phyloP scores from a whole-genome alignment of 495 filamentous ascomycete genomes.

The Parmelia sp. region DNA sequence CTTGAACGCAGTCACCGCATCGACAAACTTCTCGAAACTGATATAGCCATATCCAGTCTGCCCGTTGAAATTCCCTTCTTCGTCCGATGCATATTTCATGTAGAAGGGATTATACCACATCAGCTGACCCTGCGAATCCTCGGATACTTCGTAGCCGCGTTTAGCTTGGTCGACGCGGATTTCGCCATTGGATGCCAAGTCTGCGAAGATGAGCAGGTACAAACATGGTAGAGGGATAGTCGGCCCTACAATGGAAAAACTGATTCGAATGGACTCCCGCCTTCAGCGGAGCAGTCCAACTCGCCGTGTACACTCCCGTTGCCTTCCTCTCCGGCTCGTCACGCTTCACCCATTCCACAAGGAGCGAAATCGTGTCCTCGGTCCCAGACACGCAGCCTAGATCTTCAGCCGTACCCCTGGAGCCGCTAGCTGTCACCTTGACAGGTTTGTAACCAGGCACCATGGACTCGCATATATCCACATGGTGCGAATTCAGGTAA shows the following conservation, averaged over 20 bases:
- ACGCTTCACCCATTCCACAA: constrained; percentile 81
- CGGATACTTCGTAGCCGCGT: constrained; percentile 89
- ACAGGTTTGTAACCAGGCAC: constrained; percentile 72
- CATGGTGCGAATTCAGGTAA: constrained; percentile 89
- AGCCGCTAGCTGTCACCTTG: constrained; percentile 70
- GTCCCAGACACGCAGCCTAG: constrained; percentile 74
- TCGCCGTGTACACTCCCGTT: constrained; percentile 89
- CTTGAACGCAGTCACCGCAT: constrained; percentile 74
- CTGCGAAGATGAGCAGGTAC: constrained; percentile 26
- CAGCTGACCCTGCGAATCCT: constrained; percentile 62
- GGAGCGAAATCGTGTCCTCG: constrained; percentile 86
- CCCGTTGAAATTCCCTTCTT: constrained; percentile 88
- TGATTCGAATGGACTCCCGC: constrained; percentile 92
- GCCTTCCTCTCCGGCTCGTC: constrained; percentile 59
- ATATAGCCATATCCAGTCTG: constrained; percentile 92
- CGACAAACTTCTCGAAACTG: constrained; percentile 92
- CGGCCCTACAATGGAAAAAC: constrained; percentile 74
- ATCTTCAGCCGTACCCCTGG: constrained; percentile 60
- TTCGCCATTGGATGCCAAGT: constrained; percentile 76
- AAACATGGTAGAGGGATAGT: not conserved
- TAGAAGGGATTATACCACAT: constrained; percentile 94
- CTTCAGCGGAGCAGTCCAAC: constrained; percentile 87
- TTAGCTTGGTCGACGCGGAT: constrained; percentile 89
- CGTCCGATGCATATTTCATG: constrained; percentile 92
- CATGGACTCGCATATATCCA: constrained; percentile 89